Conservation (phyloP, 176 grass and related monocot species). For the Eragrostis nindensis region DNA sequence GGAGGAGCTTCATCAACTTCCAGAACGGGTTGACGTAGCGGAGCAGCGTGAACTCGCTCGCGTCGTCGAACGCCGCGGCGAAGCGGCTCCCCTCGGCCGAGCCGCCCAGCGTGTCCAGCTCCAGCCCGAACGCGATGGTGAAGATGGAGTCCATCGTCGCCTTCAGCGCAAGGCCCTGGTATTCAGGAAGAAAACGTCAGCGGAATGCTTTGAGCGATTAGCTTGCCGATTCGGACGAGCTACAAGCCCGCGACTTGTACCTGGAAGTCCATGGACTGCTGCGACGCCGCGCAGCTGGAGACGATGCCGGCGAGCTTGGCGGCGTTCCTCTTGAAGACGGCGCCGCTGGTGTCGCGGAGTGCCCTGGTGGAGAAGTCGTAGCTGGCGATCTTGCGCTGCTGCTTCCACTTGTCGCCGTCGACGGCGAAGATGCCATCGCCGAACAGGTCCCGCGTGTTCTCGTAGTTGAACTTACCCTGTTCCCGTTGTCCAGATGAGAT, state of each 20-base stretch:
- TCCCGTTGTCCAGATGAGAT: neutral
- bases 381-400: slow-evolving; percentile 71
- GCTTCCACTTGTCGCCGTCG: slow-evolving; percentile 64
- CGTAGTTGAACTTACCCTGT: slow-evolving; percentile 54
- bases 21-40: slow-evolving; percentile 61
- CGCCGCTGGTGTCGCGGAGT: slow-evolving; percentile 58
- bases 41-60: slow-evolving; percentile 55
- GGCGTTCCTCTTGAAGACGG: slow-evolving; percentile 54
- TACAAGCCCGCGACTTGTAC: neutral
- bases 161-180: slow-evolving; percentile 44
- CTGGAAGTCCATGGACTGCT: slow-evolving; percentile 49
- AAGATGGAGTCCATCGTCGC: slow-evolving; percentile 75
- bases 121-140: slow-evolving; percentile 50
- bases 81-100: slow-evolving; percentile 43
- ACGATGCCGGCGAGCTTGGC: slow-evolving; percentile 50
- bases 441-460: slow-evolving; percentile 45
- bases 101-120: slow-evolving; percentile 49
- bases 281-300: neutral
- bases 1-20: slow-evolving; percentile 51
- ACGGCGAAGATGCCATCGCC: slow-evolving; percentile 74
- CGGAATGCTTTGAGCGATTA: too few species aligned
- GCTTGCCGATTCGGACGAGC: too few species aligned
- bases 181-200: neutral
- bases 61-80: slow-evolving; percentile 64
- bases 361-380: slow-evolving; percentile 62